Evolutionary conservation across 2,329 filamentous ascomycete genomes (phyloP).

Genomic region (Chaetomiaceae sp.): DNA sequence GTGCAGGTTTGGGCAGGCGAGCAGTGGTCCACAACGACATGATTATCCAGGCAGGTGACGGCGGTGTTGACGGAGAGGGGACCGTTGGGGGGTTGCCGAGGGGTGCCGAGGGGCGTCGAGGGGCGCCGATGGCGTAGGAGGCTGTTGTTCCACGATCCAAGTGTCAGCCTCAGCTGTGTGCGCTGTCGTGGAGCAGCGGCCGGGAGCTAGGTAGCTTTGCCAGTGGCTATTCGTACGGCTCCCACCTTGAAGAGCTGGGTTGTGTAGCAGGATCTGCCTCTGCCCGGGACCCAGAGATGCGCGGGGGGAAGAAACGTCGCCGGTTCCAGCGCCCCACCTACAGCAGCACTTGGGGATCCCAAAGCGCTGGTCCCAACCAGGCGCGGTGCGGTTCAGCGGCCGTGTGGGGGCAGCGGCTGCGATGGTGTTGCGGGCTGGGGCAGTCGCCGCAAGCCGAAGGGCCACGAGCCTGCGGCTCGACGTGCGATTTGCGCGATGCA

Average conservation of each 20-base stretch:
- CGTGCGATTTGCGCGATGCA: conserved; percentile 23
- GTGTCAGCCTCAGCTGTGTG: conserved; percentile 5
- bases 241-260: neutral
- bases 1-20: neutral
- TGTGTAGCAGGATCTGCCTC: neutral
- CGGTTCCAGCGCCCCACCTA: conserved; percentile 1
- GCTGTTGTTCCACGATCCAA: conserved; percentile 2
- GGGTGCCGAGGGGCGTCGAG: neutral
- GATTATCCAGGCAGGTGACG: neutral
- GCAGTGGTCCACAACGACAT: conserved; percentile 2
- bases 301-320: conserved; percentile 4
- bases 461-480: conserved; percentile 20
- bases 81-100: too few species aligned
- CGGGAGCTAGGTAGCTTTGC: neutral
- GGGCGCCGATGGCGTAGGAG: conserved; percentile 15
- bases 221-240: neutral
- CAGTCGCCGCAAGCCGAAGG: conserved; percentile 17
- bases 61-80: neutral
- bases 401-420: conserved; percentile 4
- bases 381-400: conserved; percentile 1
- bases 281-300: neutral
- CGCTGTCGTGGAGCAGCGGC: neutral
- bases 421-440: conserved; percentile 15
- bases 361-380: conserved; percentile 1
- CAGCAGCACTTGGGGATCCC: neutral